phyloP scores from a whole-genome alignment of 2,329 filamentous ascomycete species.

The Elsinoe perseae region DNA sequence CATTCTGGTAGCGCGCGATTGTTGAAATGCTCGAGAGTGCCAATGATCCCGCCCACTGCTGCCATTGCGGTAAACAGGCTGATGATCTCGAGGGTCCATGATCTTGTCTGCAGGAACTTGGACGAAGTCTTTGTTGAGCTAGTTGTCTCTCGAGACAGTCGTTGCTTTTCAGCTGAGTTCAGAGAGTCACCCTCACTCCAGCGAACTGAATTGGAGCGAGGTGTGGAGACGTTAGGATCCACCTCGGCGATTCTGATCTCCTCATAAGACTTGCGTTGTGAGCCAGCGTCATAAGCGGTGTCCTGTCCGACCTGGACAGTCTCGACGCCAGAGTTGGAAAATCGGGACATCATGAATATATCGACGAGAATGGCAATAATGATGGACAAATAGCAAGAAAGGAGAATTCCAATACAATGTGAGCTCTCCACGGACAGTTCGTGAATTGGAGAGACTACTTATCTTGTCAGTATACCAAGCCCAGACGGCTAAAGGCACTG shows the following conservation, averaged over 20 bases:
- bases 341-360: neutral
- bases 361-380: neutral
- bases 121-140: neutral
- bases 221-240: neutral
- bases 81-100: constrained; percentile 18
- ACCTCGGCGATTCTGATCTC: neutral
- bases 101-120: neutral
- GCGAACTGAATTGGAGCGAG: neutral
- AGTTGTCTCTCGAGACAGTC: constrained; percentile 4
- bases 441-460: neutral
- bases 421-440: too few species aligned
- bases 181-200: neutral
- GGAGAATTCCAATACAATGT: too few species aligned
- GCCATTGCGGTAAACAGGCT: constrained; percentile 12
- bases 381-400: too few species aligned
- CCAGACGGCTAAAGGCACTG: neutral
- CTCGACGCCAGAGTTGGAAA: neutral
- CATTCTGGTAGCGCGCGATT: constrained; percentile 15
- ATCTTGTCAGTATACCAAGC: neutral
- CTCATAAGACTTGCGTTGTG: neutral
- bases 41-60: constrained; percentile 16
- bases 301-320: neutral
- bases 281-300: neutral
- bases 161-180: neutral
- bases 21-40: constrained; percentile 16